These are phyloP conservation scores for Polygonum maritimum DNA, from an alignment of 148 eudicot species.

Conservation along the genomic window DNA sequence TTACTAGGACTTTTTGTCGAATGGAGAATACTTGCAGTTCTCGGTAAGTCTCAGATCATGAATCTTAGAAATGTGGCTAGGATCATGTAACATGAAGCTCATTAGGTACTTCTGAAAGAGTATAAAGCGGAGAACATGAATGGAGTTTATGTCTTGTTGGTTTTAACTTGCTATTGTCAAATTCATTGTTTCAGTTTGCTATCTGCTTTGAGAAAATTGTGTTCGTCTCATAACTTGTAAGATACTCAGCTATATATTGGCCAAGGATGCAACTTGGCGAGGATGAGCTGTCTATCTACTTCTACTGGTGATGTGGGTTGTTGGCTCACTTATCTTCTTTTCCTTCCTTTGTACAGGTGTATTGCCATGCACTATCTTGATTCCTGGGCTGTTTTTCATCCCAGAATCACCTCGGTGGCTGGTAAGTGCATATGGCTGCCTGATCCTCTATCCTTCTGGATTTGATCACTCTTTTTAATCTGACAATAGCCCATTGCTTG, in stretches of 20 bases:
- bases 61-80: background rate
- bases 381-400: conserved; percentile 91
- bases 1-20: conserved; percentile 74
- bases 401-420: conserved; percentile 99
- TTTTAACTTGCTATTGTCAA: background rate
- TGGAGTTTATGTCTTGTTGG: background rate
- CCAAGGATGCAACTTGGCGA: background rate
- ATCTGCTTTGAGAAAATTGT: background rate
- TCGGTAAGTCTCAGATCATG: conserved; percentile 37
- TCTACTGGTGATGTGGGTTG: background rate
- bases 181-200: background rate
- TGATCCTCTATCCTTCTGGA: conserved; percentile 3
- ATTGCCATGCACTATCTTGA: conserved; percentile 74
- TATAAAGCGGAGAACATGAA: background rate
- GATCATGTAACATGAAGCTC: background rate
- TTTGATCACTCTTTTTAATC: background rate
- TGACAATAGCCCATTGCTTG: background rate
- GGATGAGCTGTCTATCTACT: background rate
- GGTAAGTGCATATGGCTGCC: conserved; percentile 35
- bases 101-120: background rate
- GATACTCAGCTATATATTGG: background rate
- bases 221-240: background rate
- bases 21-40: conserved; percentile 85
- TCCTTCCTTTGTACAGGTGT: conserved; percentile 44
- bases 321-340: background rate